Evolutionary conservation across 768 basidiomycete species (phyloP).

Genomic region (Mycena sanguinolenta): DNA sequence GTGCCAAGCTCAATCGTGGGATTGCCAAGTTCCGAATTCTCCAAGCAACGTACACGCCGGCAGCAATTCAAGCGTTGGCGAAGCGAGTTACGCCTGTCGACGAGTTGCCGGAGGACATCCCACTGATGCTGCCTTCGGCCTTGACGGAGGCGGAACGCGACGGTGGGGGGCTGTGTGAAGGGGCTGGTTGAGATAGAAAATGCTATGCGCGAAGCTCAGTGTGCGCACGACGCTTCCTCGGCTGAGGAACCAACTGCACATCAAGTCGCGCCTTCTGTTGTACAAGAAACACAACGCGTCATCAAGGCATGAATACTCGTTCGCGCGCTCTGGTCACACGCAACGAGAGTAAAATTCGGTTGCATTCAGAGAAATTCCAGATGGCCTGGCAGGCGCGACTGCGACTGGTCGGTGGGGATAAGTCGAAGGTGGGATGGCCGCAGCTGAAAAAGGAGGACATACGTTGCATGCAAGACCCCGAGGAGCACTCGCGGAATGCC

Average conservation of each 20-base stretch:
- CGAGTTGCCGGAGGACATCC: neutral
- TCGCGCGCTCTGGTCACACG: neutral
- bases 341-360: constrained; percentile 10
- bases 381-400: constrained; percentile 18
- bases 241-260: constrained; percentile 1
- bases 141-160: neutral
- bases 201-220: constrained; percentile 19
- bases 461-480: constrained; percentile 21
- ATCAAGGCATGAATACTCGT: neutral
- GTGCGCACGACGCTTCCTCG: neutral
- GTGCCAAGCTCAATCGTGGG: neutral
- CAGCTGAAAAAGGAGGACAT: constrained; percentile 14
- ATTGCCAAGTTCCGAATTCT: neutral
- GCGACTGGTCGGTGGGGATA: neutral
- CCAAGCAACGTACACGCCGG: neutral
- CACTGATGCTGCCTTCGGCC: neutral
- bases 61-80: neutral
- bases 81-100: neutral
- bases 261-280: constrained; percentile 12
- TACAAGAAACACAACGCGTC: neutral
- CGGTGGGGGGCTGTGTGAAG: constrained; percentile 4
- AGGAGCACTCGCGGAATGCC: neutral
- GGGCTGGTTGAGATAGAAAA: constrained; percentile 6
- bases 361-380: neutral
- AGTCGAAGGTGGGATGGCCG: neutral